Evolutionary conservation across 192 early-diverging fungal genomes (phyloP), one percentile per base, ranked within the genome.

Genomic region (Coemansia sp.): DNA sequence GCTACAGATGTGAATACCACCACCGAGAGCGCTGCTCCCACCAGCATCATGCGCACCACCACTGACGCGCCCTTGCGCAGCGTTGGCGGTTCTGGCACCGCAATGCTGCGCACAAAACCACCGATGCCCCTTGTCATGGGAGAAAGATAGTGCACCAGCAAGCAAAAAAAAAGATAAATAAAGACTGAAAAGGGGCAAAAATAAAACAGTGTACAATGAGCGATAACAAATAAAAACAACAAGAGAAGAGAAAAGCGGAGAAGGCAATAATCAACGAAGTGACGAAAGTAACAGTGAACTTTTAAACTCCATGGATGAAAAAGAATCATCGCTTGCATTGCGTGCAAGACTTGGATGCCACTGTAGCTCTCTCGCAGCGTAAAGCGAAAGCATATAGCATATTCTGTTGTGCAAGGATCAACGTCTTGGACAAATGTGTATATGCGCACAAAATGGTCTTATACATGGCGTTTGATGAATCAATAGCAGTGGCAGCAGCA

Each of bases 61-160:
- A 75, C 32, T 9, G 80, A 74, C 0, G 64, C 52, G 43, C 73
- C 70, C 40, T 43, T 70, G 56, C 74, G 70, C n/a, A 64, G 58
- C 23, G 68, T 61, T 11, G 65, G 45, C 71, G 64, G 65, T 10
- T 7, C 47, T 3, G 67, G 71, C 63, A 70, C 53, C 48, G 63
- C 49, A 32, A 49, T 44, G 44, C 54, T 48, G 60, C 41, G 61
- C 18, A 62, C 26, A 62, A 41, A 58, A 6, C 12, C 32, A 38
- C 19, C 16, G 61, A 62, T 21, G 44, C 18, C n/a, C 3, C 7
- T 16, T 12, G 37, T 15, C 15, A 15, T 40, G 6, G 23, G 16
- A 40, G 16, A n/a, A 58, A 58, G 8, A 40, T 39, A 41, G 5
- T 0, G 6, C 5, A 6, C 19, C 19, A 7, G 19, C 18, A 1